Evolutionary conservation across 257 asterid species (phyloP), one percentile per base, ranked within the genome.

Genomic region (Jaltomata sinuosa): DNA sequence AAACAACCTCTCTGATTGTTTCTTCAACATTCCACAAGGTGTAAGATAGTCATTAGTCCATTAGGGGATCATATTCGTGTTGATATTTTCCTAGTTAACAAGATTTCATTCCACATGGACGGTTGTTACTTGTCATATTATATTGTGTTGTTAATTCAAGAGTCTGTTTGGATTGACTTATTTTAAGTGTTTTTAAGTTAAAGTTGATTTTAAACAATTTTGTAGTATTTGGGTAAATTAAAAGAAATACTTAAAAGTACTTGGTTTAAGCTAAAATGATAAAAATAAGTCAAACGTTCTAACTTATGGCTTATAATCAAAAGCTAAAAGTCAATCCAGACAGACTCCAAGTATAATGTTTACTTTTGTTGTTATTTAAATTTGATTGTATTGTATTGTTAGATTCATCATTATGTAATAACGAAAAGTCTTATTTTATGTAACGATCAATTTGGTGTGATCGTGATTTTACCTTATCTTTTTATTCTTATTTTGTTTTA

Each of bases 31-130:
- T 68, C 49, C 45, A 68, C 15, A 34, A 32, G 4, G 49, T 68
- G 1, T 34, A 34, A 18, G 21, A 16, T 67, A 2, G 76, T 32
- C 76, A 7, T 18, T 67, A 64, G 5, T 64, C 11, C 11, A 18
- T 68, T 34, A 68, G 49, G 77, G 77, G 2, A 68, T 68, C 77
- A 34, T 68, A 68, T 68, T 68, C 77, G 11, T 6, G 49, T 34
- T 68, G 49, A 36, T 68, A 4, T 1, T 8, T 68, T 40, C 27
- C 49, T 68, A 68, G 3, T 34, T 8, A 68, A 36, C 47, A 18
- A 67, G 12, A 62, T 62, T 61, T 19, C 36, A 62, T 62, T 61
- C 36, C 36, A 61, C 6, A 61, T 61, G 68, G 76, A 18, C 18
- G 77, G 77, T 1, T 64, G 12, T 34, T 1, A 5, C 21, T 4